Percentiles rank a stretch among this genome's conserved stretches.
Conservation (phyloP, 306 rosid species). For the Erythrophleum fordii region DNA sequence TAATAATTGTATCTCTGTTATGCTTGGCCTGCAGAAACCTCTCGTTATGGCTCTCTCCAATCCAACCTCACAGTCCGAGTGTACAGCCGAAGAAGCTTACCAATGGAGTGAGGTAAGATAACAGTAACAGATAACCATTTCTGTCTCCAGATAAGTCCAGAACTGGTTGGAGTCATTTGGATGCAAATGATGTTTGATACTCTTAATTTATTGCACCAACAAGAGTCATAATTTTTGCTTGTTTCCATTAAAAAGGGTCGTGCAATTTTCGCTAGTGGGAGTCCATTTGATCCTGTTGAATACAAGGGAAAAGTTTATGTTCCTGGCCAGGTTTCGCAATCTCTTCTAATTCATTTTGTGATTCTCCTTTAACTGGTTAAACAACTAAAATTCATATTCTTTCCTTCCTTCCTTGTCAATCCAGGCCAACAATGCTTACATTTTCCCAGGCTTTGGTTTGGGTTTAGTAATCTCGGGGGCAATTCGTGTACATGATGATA, state of each 20-base stretch:
- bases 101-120: slow-evolving; percentile 60
- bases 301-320: slow-evolving; percentile 60
- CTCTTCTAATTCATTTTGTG: neutral
- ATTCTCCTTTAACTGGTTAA: neutral
- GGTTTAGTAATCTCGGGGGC: slow-evolving; percentile 75
- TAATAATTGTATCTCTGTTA: slow-evolving; percentile 15
- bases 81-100: slow-evolving; percentile 90
- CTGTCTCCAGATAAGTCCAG: neutral
- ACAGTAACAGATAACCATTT: neutral
- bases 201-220: neutral
- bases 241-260: slow-evolving; percentile 52
- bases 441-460: slow-evolving; percentile 72
- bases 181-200: neutral
- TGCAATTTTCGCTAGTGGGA: slow-evolving; percentile 77
- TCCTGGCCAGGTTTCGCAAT: slow-evolving; percentile 75
- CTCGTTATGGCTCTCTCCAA: slow-evolving; percentile 86
- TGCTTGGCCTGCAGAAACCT: slow-evolving; percentile 66
- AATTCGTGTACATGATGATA: slow-evolving; percentile 71
- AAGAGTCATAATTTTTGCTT: slow-evolving; percentile 15
- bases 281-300: slow-evolving; percentile 75
- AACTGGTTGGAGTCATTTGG: neutral
- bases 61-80: slow-evolving; percentile 86
- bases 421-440: slow-evolving; percentile 80
- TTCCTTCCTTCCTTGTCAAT: slow-evolving; percentile 9
- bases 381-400: neutral